Base-by-base conservation (phyloP, 1,284 basidiomycete genomes). In the Mrakiaceae sp. region DNA sequence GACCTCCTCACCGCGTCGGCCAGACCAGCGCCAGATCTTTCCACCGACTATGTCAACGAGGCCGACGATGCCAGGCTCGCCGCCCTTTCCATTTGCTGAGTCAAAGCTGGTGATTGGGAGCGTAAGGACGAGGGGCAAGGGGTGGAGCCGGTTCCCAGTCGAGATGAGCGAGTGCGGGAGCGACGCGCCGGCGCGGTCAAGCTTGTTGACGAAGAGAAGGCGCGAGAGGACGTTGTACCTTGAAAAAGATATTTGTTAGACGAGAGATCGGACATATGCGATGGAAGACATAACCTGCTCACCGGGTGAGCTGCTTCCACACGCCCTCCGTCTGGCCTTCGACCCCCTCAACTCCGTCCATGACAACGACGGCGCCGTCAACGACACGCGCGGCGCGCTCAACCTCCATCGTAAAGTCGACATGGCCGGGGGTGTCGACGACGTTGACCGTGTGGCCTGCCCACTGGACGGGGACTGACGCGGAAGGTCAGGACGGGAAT, bases 341-440 rank as follows among this genome's bases (percentile, higher is more conserved):
- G 1, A 93, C 90, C 4, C 90, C 90, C 75, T 93, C 91, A 0
- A 94, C 90, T 0, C 88, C 87, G 74, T 94, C 90, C 49, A 94
- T 83, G 16, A 94, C 77, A 14, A 94, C 87, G 12, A 94, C 84
- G 4, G 89, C 88, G 66, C 91, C 91, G 70, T 94, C 90, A 2
- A 92, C 84, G 8, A 94, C 87, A 14, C 90, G 83, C 71, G 90
- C 90, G 11, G 90, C 90, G 70, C 90, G 87, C 74, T 93, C 91
- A 9, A 94, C 91, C 71, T 94, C 90, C 87, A 94, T 92, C 2
- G 90, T 90, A 76, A 94, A 94, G 74, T 94, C 90, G 6, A 90
- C 89, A 74, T 94, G 90, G 14, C 90, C 90, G 6, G 90, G 90
- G 5, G 90, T 94, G 72, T 94, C 91, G 59, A 94, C 86, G 50